Evolutionary conservation across 768 basidiomycete species (phyloP), one percentile per base, ranked within the genome.

Genomic region (Lentinula edodes): DNA sequence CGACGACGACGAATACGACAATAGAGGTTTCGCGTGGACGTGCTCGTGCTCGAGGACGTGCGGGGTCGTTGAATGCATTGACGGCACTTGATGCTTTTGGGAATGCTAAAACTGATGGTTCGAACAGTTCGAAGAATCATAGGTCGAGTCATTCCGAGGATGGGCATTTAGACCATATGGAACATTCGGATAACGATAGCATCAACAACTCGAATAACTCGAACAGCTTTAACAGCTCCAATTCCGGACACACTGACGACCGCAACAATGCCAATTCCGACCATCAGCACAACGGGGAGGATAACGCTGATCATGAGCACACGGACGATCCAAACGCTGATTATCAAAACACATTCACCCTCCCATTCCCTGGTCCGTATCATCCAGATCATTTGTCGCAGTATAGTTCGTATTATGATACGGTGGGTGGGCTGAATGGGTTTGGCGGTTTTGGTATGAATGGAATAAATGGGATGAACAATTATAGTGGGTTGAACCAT

Each of bases 341-440:
- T 52, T 73, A 53, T 65, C 68, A 65, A 65, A 70, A 69, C 66
- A 62, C 75, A 10, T 79, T 78, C 73, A 75, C 76, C 63, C 67
- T 71, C 66, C 71, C 76, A 16, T 90, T 80, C 71, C 87, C 90
- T 3, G 89, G 89, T 0, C 88, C 89, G 3, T 90, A 89, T 65
- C 86, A 89, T 64, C 87, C 88, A 2, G 90, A 91, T 67, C 85
- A 88, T 60, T 72, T 90, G 12, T 73, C 78, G 46, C 85, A 87
- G 67, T 66, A 83, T 53, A 83, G 74, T 43, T 64, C 75, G 42
- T 71, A 79, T 0, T 45, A 12, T 12, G 51, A 52, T 16, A 16
- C 42, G 5, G 18, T 43, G 6, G 42, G 42, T 16, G 42, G 42
- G 15, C 6, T 43, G 16, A 43, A 20, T 23, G 8, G 16, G 16